These are phyloP conservation scores for Teratosphaeria epicoccoides DNA, from an alignment of 2,329 filamentous ascomycete genomes.

Conservation along the genomic window DNA sequence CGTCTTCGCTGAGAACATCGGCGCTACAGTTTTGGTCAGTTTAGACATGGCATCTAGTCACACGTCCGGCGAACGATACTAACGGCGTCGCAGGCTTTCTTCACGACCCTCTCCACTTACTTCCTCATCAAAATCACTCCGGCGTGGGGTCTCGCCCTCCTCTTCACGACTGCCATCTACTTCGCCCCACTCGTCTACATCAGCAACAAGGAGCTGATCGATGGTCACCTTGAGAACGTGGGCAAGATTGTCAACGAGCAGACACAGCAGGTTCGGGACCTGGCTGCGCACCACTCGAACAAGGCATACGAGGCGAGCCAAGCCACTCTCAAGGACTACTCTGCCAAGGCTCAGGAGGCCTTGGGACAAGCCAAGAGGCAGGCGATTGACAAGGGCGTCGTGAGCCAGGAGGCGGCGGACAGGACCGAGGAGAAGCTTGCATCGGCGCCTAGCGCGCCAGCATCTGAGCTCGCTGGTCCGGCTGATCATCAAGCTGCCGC, in stretches of 20 bases:
- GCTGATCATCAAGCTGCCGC: neutral
- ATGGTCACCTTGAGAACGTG: slow-evolving; percentile 46
- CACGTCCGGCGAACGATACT: slow-evolving; percentile 8
- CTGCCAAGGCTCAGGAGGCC: slow-evolving; percentile 48
- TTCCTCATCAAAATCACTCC: slow-evolving; percentile 56
- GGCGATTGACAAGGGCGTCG: slow-evolving; percentile 26
- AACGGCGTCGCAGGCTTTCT: slow-evolving; percentile 41
- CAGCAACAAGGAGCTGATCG: slow-evolving; percentile 54
- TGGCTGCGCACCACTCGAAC: slow-evolving; percentile 50
- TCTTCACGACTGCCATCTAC: slow-evolving; percentile 47
- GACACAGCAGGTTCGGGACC: slow-evolving; percentile 48
- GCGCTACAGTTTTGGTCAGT: slow-evolving; percentile 49
- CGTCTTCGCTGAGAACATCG: slow-evolving; percentile 55
- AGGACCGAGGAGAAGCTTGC: slow-evolving; percentile 9
- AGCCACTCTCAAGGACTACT: slow-evolving; percentile 50
- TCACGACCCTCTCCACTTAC: slow-evolving; percentile 49
- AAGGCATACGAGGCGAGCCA: slow-evolving; percentile 48
- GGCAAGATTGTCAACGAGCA: slow-evolving; percentile 47
- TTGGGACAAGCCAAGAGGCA: slow-evolving; percentile 32
- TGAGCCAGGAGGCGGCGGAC: slow-evolving; percentile 25
- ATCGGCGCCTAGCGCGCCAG: slow-evolving; percentile 1
- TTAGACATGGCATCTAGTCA: no score
- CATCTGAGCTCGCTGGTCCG: neutral
- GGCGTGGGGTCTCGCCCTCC: slow-evolving; percentile 52
- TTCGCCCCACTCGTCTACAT: slow-evolving; percentile 53